A percentile compares a stretch with the other conserved stretches of the same genome.
Conservation (phyloP, 164 flowering plant species). For the Vitis amurensis region DNA sequence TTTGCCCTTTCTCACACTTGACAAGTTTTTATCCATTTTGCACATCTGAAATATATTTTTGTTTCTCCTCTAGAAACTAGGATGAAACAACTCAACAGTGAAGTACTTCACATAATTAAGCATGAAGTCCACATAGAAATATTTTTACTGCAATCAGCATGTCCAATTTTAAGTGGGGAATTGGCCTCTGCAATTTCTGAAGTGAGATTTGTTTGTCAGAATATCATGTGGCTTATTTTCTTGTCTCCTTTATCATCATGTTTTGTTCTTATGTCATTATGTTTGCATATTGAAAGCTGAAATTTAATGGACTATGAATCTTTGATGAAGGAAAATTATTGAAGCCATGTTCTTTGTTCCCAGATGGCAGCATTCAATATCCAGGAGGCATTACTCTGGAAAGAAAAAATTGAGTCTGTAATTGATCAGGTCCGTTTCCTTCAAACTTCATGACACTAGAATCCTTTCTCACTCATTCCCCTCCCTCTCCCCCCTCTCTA, state of each 20-base stretch:
- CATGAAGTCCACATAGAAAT: no score
- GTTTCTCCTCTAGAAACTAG: no score
- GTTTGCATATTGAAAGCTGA: background rate
- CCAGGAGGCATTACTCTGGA: constrained; percentile 95
- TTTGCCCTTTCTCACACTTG: no score
- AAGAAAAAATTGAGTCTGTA: constrained; percentile 88
- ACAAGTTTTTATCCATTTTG: no score
- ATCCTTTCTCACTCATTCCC: background rate
- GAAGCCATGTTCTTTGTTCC: constrained; percentile 11
- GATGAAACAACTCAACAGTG: no score
- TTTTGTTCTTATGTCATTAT: background rate
- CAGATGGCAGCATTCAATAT: constrained; percentile 99
- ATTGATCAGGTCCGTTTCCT: constrained; percentile 77
- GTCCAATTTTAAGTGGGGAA: background rate
- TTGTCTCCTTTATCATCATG: background rate
- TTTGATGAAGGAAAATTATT: background rate
- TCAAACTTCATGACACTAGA: background rate
- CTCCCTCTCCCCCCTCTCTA: background rate
- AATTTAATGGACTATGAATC: background rate
- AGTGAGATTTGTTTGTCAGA: no score
- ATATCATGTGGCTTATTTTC: background rate
- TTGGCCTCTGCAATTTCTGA: background rate
- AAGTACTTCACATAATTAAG: no score
- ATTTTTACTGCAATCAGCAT: no score
- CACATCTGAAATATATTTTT: no score